A percentile compares a stretch with the other conserved stretches of the same genome.
Evolutionary conservation across 495 filamentous ascomycete genomes (phyloP).

Genomic region (Haplographium delicatum): DNA sequence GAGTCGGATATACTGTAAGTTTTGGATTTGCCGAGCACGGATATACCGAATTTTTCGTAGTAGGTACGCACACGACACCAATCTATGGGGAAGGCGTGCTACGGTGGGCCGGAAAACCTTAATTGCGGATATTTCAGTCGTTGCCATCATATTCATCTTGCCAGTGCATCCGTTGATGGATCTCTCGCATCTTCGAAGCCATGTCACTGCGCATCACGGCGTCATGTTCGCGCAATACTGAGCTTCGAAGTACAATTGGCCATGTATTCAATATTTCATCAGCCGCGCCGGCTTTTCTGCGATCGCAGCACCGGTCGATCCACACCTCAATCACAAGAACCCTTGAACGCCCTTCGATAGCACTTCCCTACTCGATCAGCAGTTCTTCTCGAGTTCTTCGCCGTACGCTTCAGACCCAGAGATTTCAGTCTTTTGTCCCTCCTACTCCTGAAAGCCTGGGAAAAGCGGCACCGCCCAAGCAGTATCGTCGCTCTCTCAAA

Average conservation of each 20-base stretch:
- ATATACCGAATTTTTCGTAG: too few relatives aligned
- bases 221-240: conserved; percentile 12
- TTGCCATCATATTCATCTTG: too few relatives aligned
- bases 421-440: conserved; percentile 69
- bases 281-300: background rate
- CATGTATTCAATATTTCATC: background rate
- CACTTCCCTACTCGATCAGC: background rate
- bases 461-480: conserved; percentile 58
- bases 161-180: background rate
- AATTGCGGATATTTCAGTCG: too few relatives aligned
- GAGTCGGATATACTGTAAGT: too few relatives aligned
- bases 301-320: background rate
- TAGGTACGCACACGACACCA: too few relatives aligned
- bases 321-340: background rate
- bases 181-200: conserved; percentile 3
- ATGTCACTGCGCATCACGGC: conserved; percentile 23
- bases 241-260: background rate
- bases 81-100: too few relatives aligned
- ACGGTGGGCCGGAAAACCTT: too few relatives aligned
- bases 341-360: background rate
- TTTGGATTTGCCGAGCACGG: too few relatives aligned
- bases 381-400: background rate
- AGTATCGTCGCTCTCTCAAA: conserved; percentile 63
- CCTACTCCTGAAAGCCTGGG: conserved; percentile 77
- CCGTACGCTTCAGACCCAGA: conserved; percentile 18